Percentiles rank a stretch among this genome's conserved stretches.
phyloP scores from a whole-genome alignment of 2,329 filamentous ascomycete species.

The Trichophyton schoenleinii region DNA sequence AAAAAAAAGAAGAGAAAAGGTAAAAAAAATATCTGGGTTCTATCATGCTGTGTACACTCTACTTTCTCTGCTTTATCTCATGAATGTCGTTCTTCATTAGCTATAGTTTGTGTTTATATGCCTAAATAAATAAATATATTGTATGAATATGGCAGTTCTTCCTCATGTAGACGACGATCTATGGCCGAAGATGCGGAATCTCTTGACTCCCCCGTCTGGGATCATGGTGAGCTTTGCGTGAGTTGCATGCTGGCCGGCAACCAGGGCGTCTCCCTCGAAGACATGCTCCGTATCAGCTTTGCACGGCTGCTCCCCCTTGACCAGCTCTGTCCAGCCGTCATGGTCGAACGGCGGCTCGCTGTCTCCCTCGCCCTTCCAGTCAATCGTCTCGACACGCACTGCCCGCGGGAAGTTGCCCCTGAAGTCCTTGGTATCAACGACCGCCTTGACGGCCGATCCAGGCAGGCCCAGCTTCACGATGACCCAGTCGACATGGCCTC shows the following conservation, averaged over 20 bases:
- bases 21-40: background rate
- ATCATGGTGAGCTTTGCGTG: slow-evolving; percentile 88
- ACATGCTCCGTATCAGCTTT: slow-evolving; percentile 32
- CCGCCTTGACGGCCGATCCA: slow-evolving; percentile 27
- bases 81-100: background rate
- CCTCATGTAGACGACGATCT: slow-evolving; percentile 20
- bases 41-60: background rate
- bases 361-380: slow-evolving; percentile 11
- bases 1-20: background rate
- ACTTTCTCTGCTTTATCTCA: background rate
- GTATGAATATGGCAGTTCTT: background rate
- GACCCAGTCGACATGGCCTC: slow-evolving; percentile 33
- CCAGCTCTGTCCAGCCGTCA: slow-evolving; percentile 26
- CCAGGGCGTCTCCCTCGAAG: slow-evolving; percentile 43
- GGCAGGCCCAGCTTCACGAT: slow-evolving; percentile 29
- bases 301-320: slow-evolving; percentile 26
- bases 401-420: slow-evolving; percentile 33
- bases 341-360: slow-evolving; percentile 24
- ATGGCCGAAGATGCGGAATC: slow-evolving; percentile 63
- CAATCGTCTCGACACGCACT: slow-evolving; percentile 28
- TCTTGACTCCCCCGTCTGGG: slow-evolving; percentile 85
- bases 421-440: slow-evolving; percentile 36
- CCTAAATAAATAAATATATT: background rate
- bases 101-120: background rate
- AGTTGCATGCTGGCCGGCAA: slow-evolving; percentile 58